Conservation (phyloP, 345 rosid species). For the Noccaea caerulescens region DNA sequence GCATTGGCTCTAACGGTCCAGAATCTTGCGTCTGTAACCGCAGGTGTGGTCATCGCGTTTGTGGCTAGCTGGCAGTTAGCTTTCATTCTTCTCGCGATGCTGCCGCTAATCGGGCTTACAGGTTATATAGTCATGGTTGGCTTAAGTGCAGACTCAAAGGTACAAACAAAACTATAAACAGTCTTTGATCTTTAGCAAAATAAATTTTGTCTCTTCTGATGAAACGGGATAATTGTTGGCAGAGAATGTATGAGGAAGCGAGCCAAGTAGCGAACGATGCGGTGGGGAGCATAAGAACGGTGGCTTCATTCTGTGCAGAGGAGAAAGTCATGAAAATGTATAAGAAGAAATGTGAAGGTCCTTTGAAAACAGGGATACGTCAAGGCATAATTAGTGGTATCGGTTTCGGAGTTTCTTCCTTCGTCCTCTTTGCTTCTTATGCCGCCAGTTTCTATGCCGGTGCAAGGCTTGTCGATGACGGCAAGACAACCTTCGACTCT, state of each 20-base stretch:
- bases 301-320: constrained; percentile 88
- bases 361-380: constrained; percentile 67
- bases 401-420: constrained; percentile 73
- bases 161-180: constrained; percentile 32
- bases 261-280: constrained; percentile 95
- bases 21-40: constrained; percentile 58
- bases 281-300: constrained; percentile 87
- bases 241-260: constrained; percentile 89
- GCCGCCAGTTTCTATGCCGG: constrained; percentile 78
- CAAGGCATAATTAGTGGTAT: constrained; percentile 72
- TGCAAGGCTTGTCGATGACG: constrained; percentile 62
- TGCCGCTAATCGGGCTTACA: constrained; percentile 67
- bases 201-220: background rate
- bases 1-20: constrained; percentile 66
- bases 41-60: constrained; percentile 77
- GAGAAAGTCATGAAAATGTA: constrained; percentile 83
- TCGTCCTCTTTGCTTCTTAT: constrained; percentile 58
- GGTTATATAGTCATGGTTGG: constrained; percentile 75
- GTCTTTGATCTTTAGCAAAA: no score
- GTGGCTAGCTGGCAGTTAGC: constrained; percentile 73
- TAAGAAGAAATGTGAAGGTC: constrained; percentile 76
- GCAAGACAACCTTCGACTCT: constrained; percentile 59
- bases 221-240: constrained; percentile 18
- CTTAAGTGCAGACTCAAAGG: constrained; percentile 85
- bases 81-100: constrained; percentile 56